phyloP scores from a whole-genome alignment of 2,329 filamentous ascomycete species.

The Neofusicoccum parvum region DNA sequence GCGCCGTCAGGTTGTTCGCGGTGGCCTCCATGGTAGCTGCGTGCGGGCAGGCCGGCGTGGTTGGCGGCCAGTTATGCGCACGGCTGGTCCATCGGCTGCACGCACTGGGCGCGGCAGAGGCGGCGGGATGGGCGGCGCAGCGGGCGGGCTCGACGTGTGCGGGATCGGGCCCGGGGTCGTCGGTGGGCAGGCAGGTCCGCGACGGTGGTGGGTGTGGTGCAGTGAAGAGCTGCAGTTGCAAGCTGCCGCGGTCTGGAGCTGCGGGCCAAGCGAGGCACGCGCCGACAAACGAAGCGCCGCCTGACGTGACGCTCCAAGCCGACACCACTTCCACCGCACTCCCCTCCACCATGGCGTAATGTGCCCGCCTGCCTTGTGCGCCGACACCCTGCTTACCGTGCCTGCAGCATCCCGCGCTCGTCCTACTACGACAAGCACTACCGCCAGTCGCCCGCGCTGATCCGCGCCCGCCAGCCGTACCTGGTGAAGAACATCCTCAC shows the following conservation, averaged over 20 bases:
- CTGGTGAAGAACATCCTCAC: slow-evolving; percentile 86
- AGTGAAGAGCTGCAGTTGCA: background rate
- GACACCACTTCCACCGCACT: background rate
- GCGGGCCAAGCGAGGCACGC: background rate
- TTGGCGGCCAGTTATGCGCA: background rate
- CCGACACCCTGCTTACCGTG: background rate
- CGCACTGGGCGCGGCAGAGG: background rate
- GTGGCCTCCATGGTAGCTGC: background rate
- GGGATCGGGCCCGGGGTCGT: background rate
- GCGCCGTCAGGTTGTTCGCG: slow-evolving; percentile 55
- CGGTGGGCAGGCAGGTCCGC: background rate
- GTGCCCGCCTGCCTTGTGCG: background rate
- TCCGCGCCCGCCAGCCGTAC: slow-evolving; percentile 89
- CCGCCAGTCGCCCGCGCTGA: slow-evolving; percentile 82
- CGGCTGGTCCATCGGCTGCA: background rate
- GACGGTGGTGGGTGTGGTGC: background rate
- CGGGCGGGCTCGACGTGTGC: background rate
- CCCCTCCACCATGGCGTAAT: slow-evolving; percentile 19
- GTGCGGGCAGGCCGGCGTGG: no score
- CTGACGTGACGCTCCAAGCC: background rate
- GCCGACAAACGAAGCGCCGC: background rate
- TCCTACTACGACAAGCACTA: slow-evolving; percentile 92
- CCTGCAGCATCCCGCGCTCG: slow-evolving; percentile 61
- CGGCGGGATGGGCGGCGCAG: background rate
- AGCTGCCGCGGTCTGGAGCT: slow-evolving; percentile 10